Base-by-base conservation (phyloP, 768 basidiomycete species). In the Termitomyces sp. region DNA sequence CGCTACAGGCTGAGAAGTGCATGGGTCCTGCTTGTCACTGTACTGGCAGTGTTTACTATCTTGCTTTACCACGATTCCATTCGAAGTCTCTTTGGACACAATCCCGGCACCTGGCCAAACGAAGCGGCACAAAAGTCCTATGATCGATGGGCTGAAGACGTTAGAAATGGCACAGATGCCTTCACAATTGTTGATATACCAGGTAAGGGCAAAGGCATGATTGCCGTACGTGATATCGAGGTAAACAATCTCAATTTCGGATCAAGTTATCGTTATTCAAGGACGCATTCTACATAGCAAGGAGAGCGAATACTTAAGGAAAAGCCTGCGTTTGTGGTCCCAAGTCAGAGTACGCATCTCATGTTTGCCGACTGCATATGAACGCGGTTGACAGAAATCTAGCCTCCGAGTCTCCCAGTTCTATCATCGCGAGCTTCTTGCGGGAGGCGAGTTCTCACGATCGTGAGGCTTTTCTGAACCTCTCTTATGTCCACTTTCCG, bases 241-340 rank as follows among this genome's bases (percentile, higher is more conserved):
- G 82, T 80, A 56, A 29, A 68, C 62, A 44, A n/a, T 20, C 27
- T 24, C 41, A 49, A 24, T 42, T 27, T n/a, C 39, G 24, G 27
- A 20, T 13, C 2, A 46, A 36, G n/a, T 41, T 24, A 24, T 49
- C 27, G n/a, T n/a, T n/a, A 27, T 43, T 43, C 7, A 26, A 14
- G n/a, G 3, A 46, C 42, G 24, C 9, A 47, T 43, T 52, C 26
- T 44, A n/a, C n/a, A n/a, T n/a, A 60, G 82, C 84, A 78, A 77
- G 85, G 85, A 50, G 85, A 87, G 63, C 68, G 80, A 1, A 60
- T 88, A 16, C 71, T 86, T 3, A 76, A 72, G 42, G 85, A 88
- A 65, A 68, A 69, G 43, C 84, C 86, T 5, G 67, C 85, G 1
- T 79, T 88, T 60, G 61, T 74, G 5, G 76, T 86, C 5, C 83